Evolutionary conservation across 2,329 filamentous ascomycete species (phyloP), one percentile per base, ranked within the genome.

Genomic region (Pyrenochaeta sp.): DNA sequence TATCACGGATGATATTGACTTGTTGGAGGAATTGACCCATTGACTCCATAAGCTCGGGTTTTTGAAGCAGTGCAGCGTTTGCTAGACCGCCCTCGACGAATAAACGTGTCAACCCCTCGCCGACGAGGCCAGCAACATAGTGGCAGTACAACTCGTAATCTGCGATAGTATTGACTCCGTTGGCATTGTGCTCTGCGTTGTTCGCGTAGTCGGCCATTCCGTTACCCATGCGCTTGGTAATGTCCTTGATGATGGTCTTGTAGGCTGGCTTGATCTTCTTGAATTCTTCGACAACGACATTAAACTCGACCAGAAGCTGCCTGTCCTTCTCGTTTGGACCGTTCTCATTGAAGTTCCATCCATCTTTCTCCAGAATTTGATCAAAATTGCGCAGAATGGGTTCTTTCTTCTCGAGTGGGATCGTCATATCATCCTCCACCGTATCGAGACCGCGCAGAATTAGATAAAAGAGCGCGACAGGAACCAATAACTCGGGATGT

Each of bases 21-120:
- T 99, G 97, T 74, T 99, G 95, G 57, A 99, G 81, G 78, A 99
- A 97, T 64, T 97, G 90, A 20, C 92, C 95, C 95, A 99, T 99
- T 39, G 92, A 94, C 78, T 97, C 93, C 66, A 92, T 91, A 44
- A 99, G 85, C 56, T 91, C 82, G 30, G 90, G 87, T 45, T 91
- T 87, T 59, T 93, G 85, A 46, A 94, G 80, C 45, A 99, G 84
- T 51, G 88, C 90, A 2, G 91, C 89, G 75, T 97, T 97, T 56
- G 92, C 95, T 51, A 96, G 88, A 57, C 90, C 86, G 45, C 90
- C 89, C 73, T 91, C 88, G 40, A 98, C 92, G 63, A 99, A 98
- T 18, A 99, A 82, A 20, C 90, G 87, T 1, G 95, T 99, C 57
- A 95, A 79, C 37, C 95, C 95, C 76, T 98, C 94, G 51, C 95